A percentile compares a stretch with the other conserved stretches of the same genome.
phyloP scores from a whole-genome alignment of 495 filamentous ascomycete genomes.

The Neurospora sp. region DNA sequence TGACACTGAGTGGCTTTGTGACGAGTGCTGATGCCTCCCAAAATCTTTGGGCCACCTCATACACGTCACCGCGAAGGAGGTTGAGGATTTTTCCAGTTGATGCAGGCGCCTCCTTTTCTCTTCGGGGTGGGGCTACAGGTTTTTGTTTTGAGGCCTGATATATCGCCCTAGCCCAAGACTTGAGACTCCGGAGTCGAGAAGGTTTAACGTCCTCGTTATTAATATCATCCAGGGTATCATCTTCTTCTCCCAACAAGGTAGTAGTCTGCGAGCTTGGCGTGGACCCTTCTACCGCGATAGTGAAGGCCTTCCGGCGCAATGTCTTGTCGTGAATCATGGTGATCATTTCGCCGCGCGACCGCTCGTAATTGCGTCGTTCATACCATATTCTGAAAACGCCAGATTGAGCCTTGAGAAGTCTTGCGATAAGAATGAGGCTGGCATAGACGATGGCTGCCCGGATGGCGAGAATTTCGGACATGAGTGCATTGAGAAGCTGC shows the following conservation, averaged over 20 bases:
- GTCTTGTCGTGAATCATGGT: constrained; percentile 86
- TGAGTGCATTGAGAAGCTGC: constrained; percentile 58
- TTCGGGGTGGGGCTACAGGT: background rate
- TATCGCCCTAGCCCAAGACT: constrained; percentile 1
- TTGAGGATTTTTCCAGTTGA: constrained; percentile 81
- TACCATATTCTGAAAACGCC: constrained; percentile 66
- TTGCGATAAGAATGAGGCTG: constrained; percentile 44
- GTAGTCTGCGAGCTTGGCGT: constrained; percentile 8
- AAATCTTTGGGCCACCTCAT: constrained; percentile 70
- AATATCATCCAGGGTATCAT: constrained; percentile 6
- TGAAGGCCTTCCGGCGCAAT: constrained; percentile 60
- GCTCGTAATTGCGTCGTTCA: constrained; percentile 59
- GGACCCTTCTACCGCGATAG: constrained; percentile 18
- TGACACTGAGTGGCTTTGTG: constrained; percentile 55
- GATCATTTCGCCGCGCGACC: constrained; percentile 74
- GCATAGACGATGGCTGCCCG: constrained; percentile 58
- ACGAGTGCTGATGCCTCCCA: constrained; percentile 68
- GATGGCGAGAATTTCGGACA: constrained; percentile 36
- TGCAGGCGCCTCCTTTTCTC: constrained; percentile 39
- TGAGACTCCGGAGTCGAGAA: constrained; percentile 1
- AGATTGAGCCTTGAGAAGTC: constrained; percentile 53
- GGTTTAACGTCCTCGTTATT: constrained; percentile 10
- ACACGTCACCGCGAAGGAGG: constrained; percentile 66
- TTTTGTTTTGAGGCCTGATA: background rate
- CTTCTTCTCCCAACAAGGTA: constrained; percentile 20